Base-by-base conservation (phyloP, 345 rosid species). In the Brassica juncea region DNA sequence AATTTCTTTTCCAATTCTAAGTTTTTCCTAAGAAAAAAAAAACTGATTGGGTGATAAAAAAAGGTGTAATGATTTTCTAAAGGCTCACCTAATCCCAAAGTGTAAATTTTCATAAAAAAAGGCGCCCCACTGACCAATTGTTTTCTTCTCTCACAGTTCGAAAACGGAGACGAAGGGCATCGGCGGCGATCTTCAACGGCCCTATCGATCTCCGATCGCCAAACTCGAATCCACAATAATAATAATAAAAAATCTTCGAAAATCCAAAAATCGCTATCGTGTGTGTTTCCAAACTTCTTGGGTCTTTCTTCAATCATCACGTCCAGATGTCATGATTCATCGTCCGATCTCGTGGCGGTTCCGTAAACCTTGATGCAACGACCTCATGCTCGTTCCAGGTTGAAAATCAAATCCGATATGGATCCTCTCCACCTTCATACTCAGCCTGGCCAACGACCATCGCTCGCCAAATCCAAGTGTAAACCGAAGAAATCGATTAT, bases 331-430 rank as follows among this genome's bases (percentile, higher is more conserved):
- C 69, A 82, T 80, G 85, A 72, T 71, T 76, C 67, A 63, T 68
- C 23, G 25, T 27, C 62, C 67, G 28, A n/a, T 63, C 0, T 72
- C 83, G 31, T 34, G 5, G 42, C 76, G 62, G 32, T 44, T 49
- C 62, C 62, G 25, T 60, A 55, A 73, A 76, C 74, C 77, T 92
- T 90, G 96, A 92, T 95, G 98, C 97, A 88, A 85, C 90, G 91
- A 67, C 70, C 86, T 85, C 84, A 88, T 88, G 90, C 86, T 81
- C 88, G 88, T 70, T 79, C 80, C 64, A 89, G 86, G 86, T 75
- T 81, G 77, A 78, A 87, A 21, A 57, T 14, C 11, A 55, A 73
- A 21, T 30, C 75, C 1, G 78, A 75, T 3, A 90, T 91, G 95
- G 97, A 91, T 71, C 85, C 88, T 31, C 61, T 82, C 75, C 84